Percentiles rank a stretch among this genome's conserved stretches.
Conservation (phyloP, 768 basidiomycete genomes). For the Lentinula boryana region DNA sequence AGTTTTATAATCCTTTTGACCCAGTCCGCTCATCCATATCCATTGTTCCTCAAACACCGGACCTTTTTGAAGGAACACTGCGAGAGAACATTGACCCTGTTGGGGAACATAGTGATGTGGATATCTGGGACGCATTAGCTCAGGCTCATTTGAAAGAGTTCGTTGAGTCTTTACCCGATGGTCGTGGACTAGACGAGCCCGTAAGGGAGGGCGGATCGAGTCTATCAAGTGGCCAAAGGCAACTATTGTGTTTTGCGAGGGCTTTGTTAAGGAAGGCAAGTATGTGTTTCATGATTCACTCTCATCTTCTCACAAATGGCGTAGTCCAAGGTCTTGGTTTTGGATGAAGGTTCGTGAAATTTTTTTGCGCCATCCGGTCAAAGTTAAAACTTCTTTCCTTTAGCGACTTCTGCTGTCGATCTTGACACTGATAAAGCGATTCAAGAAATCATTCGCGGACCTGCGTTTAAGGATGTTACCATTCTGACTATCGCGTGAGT, state of each 20-base stretch:
- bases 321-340: slow-evolving; percentile 80
- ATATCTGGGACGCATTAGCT: slow-evolving; percentile 84
- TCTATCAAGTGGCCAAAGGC: slow-evolving; percentile 79
- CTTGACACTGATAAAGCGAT: slow-evolving; percentile 57
- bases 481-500: slow-evolving; percentile 84
- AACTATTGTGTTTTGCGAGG: slow-evolving; percentile 84
- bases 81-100: slow-evolving; percentile 90
- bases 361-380: neutral
- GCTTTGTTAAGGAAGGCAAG: slow-evolving; percentile 71
- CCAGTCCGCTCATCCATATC: slow-evolving; percentile 73
- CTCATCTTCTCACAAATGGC: slow-evolving; percentile 5
- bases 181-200: slow-evolving; percentile 51
- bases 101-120: slow-evolving; percentile 63
- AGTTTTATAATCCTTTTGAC: neutral
- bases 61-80: slow-evolving; percentile 66
- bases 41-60: slow-evolving; percentile 80
- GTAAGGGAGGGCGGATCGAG: slow-evolving; percentile 79
- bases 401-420: slow-evolving; percentile 26
- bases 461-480: slow-evolving; percentile 71
- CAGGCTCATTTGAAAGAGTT: slow-evolving; percentile 72
- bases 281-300: neutral
- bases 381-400: neutral
- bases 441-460: slow-evolving; percentile 81
- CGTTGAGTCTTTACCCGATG: slow-evolving; percentile 56
- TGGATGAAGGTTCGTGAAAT: slow-evolving; percentile 72